Evolutionary conservation across 2,329 filamentous ascomycete genomes (phyloP).

Genomic region (Pseudogymnoascus sp.): DNA sequence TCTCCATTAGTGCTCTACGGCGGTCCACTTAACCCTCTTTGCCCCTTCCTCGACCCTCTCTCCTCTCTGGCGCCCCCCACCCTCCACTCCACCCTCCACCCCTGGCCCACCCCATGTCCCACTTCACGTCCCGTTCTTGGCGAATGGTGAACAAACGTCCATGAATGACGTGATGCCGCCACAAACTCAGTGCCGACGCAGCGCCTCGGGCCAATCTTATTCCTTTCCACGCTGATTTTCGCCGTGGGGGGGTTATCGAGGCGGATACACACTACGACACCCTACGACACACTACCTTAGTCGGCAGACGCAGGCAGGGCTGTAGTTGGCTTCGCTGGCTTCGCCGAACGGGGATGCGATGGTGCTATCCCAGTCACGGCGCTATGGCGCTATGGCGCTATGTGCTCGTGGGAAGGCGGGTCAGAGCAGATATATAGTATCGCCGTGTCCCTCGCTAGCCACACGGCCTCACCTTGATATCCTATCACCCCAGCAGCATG

Average conservation of each 20-base stretch:
- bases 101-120: not conserved
- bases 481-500: not conserved
- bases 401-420: not conserved
- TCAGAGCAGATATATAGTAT: not conserved
- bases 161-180: not conserved
- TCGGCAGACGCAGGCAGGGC: not conserved
- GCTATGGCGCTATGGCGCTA: not conserved
- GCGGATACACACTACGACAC: not conserved
- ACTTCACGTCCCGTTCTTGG: not conserved
- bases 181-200: not conserved
- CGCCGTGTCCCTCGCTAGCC: not conserved
- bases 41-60: not conserved
- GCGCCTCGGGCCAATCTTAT: not conserved
- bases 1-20: not conserved
- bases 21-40: not conserved
- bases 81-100: not conserved
- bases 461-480: not conserved
- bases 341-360: not conserved
- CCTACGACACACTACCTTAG: not conserved
- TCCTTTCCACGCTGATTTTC: not conserved
- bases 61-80: not conserved
- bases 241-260: not conserved
- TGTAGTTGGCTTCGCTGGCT: not conserved
- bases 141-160: conserved; percentile 3
- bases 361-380: not conserved